phyloP scores from a whole-genome alignment of 2,329 filamentous ascomycete species.

The Aspergillus terreus region DNA sequence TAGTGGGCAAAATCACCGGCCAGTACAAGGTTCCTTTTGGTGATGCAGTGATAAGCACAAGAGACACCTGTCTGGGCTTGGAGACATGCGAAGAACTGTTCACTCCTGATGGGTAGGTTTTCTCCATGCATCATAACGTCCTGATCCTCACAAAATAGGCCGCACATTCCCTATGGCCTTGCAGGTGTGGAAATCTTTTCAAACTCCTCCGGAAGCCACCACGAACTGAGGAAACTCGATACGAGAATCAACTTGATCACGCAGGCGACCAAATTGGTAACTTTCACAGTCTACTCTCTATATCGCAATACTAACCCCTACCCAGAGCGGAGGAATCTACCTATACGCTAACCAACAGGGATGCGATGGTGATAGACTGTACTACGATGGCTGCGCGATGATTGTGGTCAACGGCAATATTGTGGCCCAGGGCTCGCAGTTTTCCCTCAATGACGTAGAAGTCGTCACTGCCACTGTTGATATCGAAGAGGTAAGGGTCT shows the following conservation, averaged over 20 bases:
- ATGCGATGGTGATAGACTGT: constrained; percentile 59
- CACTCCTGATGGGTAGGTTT: constrained; percentile 46
- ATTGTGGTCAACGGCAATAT: constrained; percentile 61
- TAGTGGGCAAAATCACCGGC: constrained; percentile 55
- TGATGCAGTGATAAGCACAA: constrained; percentile 61
- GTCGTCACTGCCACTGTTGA: constrained; percentile 65
- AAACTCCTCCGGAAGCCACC: constrained; percentile 67
- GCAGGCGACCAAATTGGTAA: constrained; percentile 53
- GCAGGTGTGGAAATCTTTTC: constrained; percentile 67
- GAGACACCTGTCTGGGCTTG: constrained; percentile 60
- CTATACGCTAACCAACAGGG: constrained; percentile 62
- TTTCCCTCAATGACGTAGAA: constrained; percentile 62
- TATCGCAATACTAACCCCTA: constrained; percentile 5
- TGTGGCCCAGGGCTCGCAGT: constrained; percentile 64
- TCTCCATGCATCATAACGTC: constrained; percentile 2
- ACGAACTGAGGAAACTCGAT: constrained; percentile 64
- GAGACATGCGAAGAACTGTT: constrained; percentile 70
- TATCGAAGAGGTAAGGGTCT: constrained; percentile 64
- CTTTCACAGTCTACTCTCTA: too few species aligned
- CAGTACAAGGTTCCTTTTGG: constrained; percentile 61
- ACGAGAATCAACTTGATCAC: constrained; percentile 62
- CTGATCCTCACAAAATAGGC: constrained; percentile 33
- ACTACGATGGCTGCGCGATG: constrained; percentile 62
- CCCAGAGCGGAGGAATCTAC: constrained; percentile 44
- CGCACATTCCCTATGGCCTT: constrained; percentile 59